Conservation (phyloP, 176 grass and related monocot species). For the Triticum urartu region DNA sequence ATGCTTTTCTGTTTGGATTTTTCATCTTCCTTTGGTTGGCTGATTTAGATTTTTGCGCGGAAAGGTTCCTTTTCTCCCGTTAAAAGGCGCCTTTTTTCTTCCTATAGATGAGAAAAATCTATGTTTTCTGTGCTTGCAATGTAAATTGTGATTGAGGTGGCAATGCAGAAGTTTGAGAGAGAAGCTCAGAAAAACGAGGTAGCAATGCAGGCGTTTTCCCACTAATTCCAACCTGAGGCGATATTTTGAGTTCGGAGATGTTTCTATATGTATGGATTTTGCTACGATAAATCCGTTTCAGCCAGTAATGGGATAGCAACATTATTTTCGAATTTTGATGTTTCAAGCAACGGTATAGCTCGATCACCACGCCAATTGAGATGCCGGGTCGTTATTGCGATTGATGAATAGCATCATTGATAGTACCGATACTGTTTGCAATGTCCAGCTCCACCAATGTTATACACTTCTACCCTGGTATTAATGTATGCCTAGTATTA, state of each 20-base stretch:
- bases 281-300: background rate
- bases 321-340: background rate
- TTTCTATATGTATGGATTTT: background rate
- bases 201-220: conserved; percentile 16
- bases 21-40: conserved; percentile 27
- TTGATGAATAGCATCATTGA: background rate
- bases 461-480: background rate
- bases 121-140: background rate
- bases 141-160: background rate
- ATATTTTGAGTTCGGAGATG: background rate
- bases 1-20: background rate
- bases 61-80: background rate
- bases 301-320: background rate
- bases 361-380: background rate
- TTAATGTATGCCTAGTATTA: background rate
- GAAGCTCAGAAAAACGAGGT: background rate
- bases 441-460: background rate
- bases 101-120: background rate
- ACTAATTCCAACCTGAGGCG: background rate
- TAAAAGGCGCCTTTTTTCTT: background rate
- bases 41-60: conserved; percentile 12
- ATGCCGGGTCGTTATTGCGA: background rate
- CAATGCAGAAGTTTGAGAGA: background rate
- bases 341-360: background rate
- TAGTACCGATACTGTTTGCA: background rate